A percentile compares a stretch with the other conserved stretches of the same genome.
Conservation (phyloP, 164 flowering plant genomes). For the Warburgia ugandensis region DNA sequence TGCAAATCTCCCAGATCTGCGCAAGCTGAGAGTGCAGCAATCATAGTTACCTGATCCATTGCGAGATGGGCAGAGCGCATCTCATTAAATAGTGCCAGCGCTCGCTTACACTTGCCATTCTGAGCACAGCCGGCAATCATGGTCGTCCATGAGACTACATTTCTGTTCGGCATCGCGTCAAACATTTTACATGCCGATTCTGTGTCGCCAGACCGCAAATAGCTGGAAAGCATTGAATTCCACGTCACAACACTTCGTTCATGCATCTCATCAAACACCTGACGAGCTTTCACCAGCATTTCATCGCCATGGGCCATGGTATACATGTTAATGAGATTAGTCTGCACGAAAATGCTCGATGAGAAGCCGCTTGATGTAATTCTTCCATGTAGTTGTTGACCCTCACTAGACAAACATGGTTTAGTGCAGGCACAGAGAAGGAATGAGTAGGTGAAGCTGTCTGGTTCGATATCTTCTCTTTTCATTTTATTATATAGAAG, state of each 20-base stretch:
- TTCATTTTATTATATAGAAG: slow-evolving; percentile 35
- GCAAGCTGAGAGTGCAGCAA: slow-evolving; percentile 51
- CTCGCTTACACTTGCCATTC: slow-evolving; percentile 40
- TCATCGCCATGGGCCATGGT: slow-evolving; percentile 9
- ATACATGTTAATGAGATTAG: slow-evolving; percentile 56
- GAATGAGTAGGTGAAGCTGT: slow-evolving; percentile 51
- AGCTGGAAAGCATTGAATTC: slow-evolving; percentile 43
- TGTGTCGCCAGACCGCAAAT: slow-evolving; percentile 28
- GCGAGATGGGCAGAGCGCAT: slow-evolving; percentile 36
- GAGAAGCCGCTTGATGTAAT: slow-evolving; percentile 34
- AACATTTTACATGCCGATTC: slow-evolving; percentile 34
- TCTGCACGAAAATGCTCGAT: slow-evolving; percentile 37
- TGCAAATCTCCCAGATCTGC: slow-evolving; percentile 50
- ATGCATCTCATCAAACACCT: slow-evolving; percentile 38
- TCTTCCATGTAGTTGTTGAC: slow-evolving; percentile 52
- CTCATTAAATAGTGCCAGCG: slow-evolving; percentile 32
- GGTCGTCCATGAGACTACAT: slow-evolving; percentile 67
- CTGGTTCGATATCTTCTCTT: slow-evolving; percentile 20
- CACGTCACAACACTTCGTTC: slow-evolving; percentile 31
- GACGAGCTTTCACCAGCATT: slow-evolving; percentile 19
- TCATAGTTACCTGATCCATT: slow-evolving; percentile 47
- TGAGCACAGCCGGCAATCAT: slow-evolving; percentile 50
- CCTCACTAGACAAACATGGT: slow-evolving; percentile 29
- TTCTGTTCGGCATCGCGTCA: slow-evolving; percentile 57
- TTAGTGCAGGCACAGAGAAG: slow-evolving; percentile 41